Conservation (phyloP, 352 stramenopile species). For the Phytophthora litchii region DNA sequence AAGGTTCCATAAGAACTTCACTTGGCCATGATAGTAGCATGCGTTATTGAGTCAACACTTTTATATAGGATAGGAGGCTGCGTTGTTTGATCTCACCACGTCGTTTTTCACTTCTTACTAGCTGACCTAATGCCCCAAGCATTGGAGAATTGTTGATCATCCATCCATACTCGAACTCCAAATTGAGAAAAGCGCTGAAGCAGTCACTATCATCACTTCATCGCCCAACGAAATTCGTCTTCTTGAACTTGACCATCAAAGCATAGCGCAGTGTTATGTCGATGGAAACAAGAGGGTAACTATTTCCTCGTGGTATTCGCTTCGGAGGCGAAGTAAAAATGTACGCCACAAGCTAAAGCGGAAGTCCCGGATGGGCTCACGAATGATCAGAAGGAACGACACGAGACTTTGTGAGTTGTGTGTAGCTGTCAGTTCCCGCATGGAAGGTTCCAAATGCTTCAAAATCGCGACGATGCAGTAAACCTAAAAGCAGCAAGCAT, state of each 20-base stretch:
- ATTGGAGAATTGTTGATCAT: no score
- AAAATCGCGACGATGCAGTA: constrained; percentile 54
- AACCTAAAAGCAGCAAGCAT: constrained; percentile 40
- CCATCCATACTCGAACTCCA: no score
- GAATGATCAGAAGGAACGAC: constrained; percentile 43
- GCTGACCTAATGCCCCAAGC: no score
- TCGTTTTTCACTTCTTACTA: no score
- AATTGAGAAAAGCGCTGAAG: no score
- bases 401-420: constrained; percentile 33
- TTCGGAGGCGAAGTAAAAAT: constrained; percentile 54
- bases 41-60: no score
- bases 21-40: no score
- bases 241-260: no score
- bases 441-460: constrained; percentile 52
- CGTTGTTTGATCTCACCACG: no score
- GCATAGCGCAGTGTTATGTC: neutral
- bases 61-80: neutral
- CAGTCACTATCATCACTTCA: no score
- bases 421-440: constrained; percentile 36
- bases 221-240: no score
- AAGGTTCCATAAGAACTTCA: no score
- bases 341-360: constrained; percentile 43
- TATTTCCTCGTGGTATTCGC: constrained; percentile 56
- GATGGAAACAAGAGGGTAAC: constrained; percentile 25
- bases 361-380: constrained; percentile 55